Evolutionary conservation across 2,329 filamentous ascomycete genomes (phyloP).

Genomic region (Elsinoe arachidis): DNA sequence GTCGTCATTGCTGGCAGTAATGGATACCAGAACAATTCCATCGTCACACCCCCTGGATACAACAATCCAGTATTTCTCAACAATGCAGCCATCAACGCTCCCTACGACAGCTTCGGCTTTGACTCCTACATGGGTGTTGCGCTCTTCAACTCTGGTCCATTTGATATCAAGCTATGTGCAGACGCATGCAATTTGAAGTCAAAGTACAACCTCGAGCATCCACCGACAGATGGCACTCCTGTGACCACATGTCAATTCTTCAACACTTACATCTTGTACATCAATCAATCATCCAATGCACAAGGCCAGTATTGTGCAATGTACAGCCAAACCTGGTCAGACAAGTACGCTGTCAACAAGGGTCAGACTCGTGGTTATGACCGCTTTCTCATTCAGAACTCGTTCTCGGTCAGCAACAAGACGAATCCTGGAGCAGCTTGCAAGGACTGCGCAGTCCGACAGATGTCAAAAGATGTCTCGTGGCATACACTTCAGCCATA

Average conservation of each 20-base stretch:
- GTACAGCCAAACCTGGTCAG: conserved; percentile 20
- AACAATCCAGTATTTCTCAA: conserved; percentile 16
- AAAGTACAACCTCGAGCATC: conserved; percentile 18
- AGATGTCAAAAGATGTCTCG: conserved; percentile 16
- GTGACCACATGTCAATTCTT: conserved; percentile 17
- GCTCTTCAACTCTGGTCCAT: conserved; percentile 24
- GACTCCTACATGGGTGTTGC: conserved; percentile 23
- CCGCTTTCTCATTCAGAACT: conserved; percentile 17
- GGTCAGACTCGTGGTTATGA: conserved; percentile 17
- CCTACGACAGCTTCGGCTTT: conserved; percentile 20
- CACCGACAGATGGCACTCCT: conserved; percentile 5
- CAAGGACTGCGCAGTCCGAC: conserved; percentile 15
- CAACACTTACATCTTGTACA: conserved; percentile 15
- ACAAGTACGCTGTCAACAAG: conserved; percentile 19
- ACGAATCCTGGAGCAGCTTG: conserved; percentile 10
- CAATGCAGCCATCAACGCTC: conserved; percentile 22
- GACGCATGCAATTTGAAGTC: conserved; percentile 19
- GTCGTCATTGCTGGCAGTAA: conserved; percentile 16
- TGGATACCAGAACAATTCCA: conserved; percentile 17
- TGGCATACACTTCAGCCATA: conserved; percentile 18
- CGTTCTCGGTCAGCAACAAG: conserved; percentile 16
- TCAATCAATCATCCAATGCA: conserved; percentile 4
- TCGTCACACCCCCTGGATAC: conserved; percentile 16
- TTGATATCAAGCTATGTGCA: conserved; percentile 26
- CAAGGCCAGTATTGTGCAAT: conserved; percentile 24